phyloP scores from a whole-genome alignment of 2,329 filamentous ascomycete species.

The Lachnellula willkommii region DNA sequence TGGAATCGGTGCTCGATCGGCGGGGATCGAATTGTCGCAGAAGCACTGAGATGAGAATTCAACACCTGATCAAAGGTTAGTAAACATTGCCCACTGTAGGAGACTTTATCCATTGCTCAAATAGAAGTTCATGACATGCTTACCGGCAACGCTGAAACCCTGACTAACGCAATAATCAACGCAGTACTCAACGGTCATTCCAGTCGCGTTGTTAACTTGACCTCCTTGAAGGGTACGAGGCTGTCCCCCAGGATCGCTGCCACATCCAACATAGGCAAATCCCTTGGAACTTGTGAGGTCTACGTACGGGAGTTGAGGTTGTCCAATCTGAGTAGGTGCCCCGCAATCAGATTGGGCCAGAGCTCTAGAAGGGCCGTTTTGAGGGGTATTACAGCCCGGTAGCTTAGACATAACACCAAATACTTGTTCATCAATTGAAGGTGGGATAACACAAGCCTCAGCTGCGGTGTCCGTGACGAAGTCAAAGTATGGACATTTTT shows the following conservation, averaged over 20 bases:
- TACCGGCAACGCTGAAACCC: conserved; percentile 8
- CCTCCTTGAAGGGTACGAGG: conserved; percentile 41
- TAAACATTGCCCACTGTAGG: background rate
- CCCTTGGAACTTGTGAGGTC: conserved; percentile 42
- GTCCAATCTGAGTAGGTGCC: conserved; percentile 41
- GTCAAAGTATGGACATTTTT: conserved; percentile 38
- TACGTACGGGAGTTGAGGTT: conserved; percentile 40
- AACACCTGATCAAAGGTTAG: conserved; percentile 21
- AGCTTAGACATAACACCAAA: conserved; percentile 42
- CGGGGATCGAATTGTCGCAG: conserved; percentile 20
- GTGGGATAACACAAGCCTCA: conserved; percentile 46
- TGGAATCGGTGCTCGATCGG: conserved; percentile 13
- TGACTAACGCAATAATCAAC: conserved; percentile 5
- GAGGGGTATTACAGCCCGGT: conserved; percentile 49
- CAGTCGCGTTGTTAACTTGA: background rate
- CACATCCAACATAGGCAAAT: conserved; percentile 60
- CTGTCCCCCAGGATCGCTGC: conserved; percentile 39
- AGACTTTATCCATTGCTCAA: background rate
- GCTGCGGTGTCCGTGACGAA: conserved; percentile 51
- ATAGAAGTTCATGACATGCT: background rate
- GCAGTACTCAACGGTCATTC: conserved; percentile 9
- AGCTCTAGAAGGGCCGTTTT: conserved; percentile 21
- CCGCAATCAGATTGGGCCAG: conserved; percentile 40
- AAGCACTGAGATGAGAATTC: conserved; percentile 31
- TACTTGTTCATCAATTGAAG: conserved; percentile 39